phyloP scores from a whole-genome alignment of 2,329 filamentous ascomycete species.

The Pseudogymnoascus sp. region DNA sequence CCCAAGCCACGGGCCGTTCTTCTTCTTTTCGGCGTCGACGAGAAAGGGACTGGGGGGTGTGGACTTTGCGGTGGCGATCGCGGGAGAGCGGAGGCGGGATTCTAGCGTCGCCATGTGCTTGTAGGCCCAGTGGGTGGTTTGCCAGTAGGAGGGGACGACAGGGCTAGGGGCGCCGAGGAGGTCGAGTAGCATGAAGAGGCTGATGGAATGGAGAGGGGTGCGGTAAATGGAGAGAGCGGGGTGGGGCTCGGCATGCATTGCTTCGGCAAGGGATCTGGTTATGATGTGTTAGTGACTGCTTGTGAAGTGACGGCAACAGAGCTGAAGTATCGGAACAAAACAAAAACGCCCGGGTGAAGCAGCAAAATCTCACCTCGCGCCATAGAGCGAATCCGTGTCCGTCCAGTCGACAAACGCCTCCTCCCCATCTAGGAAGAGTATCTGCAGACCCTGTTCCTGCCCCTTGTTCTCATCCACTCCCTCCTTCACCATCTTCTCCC shows the following conservation, averaged over 20 bases:
- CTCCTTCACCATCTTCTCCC: constrained; percentile 59
- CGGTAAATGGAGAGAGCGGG: constrained; percentile 65
- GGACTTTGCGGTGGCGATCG: constrained; percentile 53
- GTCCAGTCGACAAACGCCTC: constrained; percentile 83
- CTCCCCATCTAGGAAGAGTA: constrained; percentile 85
- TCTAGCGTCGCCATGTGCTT: constrained; percentile 66
- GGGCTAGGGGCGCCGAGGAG: constrained; percentile 66
- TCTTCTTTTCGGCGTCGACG: constrained; percentile 49
- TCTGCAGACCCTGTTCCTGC: constrained; percentile 61
- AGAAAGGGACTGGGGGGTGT: constrained; percentile 51
- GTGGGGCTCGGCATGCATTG: constrained; percentile 67
- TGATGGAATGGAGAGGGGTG: constrained; percentile 68
- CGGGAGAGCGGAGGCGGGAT: constrained; percentile 58
- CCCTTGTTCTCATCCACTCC: constrained; percentile 33
- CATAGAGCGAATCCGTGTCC: constrained; percentile 76
- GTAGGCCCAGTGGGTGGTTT: constrained; percentile 91
- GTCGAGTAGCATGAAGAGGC: constrained; percentile 85
- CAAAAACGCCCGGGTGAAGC: not conserved
- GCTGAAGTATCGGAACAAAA: not conserved
- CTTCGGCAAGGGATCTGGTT: constrained; percentile 60
- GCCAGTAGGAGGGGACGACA: constrained; percentile 74
- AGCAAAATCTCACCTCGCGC: constrained; percentile 53
- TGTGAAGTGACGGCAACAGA: not conserved
- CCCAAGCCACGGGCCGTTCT: constrained; percentile 39
- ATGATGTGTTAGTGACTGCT: constrained; percentile 8